Conservation (phyloP, 306 rosid species). For the Crataegus laevigata region DNA sequence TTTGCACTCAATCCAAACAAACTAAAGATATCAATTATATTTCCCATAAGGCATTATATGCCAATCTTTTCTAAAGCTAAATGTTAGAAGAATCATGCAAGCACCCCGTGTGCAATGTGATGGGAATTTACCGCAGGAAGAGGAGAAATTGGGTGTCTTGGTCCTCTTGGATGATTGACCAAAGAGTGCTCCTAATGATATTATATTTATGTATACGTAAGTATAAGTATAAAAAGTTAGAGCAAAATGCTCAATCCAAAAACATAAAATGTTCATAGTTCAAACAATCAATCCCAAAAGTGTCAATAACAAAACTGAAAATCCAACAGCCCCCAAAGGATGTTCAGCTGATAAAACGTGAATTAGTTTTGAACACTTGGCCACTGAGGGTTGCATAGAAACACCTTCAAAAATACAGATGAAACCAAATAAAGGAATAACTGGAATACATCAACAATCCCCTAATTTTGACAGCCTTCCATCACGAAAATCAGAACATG, state of each 20-base stretch:
- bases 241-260: no score
- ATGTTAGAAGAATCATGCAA: neutral
- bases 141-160: neutral
- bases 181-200: neutral
- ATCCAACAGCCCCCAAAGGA: no score
- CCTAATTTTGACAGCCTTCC: neutral
- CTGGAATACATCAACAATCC: neutral
- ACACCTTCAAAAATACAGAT: neutral
- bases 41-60: neutral
- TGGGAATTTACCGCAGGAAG: neutral
- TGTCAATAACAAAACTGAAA: no score
- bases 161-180: neutral
- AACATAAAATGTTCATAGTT: neutral
- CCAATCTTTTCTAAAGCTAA: neutral
- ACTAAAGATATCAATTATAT: neutral
- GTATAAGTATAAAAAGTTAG: neutral
- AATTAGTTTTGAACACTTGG: neutral
- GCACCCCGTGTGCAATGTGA: neutral
- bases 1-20: neutral
- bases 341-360: neutral
- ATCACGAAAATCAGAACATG: neutral
- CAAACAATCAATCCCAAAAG: no score
- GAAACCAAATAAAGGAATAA: neutral
- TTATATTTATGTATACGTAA: neutral
- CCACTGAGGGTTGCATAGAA: neutral